phyloP scores from a whole-genome alignment of 768 basidiomycete genomes.

The Boletus rufocinnamomeus region DNA sequence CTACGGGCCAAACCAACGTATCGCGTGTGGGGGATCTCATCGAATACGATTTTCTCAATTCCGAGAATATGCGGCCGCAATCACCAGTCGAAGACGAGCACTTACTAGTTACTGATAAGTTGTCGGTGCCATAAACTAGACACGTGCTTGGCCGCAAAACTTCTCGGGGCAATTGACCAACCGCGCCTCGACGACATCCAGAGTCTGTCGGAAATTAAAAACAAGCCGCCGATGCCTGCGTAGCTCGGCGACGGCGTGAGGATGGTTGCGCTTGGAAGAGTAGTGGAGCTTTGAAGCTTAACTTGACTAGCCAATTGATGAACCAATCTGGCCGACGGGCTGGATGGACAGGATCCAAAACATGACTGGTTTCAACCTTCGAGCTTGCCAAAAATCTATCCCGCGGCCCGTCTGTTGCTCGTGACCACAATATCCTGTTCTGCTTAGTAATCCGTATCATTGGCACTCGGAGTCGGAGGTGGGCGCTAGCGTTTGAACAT shows the following conservation, averaged over 20 bases:
- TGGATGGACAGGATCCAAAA: not conserved
- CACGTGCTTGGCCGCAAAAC: constrained; percentile 11
- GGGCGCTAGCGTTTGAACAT: not conserved
- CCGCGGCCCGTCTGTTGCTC: not conserved
- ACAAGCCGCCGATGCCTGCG: constrained; percentile 14
- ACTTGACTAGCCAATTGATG: not conserved
- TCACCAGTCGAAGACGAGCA: constrained; percentile 1
- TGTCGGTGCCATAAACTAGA: not conserved
- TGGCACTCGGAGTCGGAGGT: not conserved
- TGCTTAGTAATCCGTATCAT: constrained; percentile 21
- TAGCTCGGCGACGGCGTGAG: not conserved
- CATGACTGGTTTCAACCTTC: not conserved
- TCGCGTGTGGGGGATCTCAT: constrained; percentile 12
- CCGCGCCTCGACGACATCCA: constrained; percentile 2
- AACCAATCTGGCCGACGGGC: not conserved
- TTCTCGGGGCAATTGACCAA: constrained; percentile 8
- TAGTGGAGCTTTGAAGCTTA: not conserved
- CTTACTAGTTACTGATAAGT: not conserved
- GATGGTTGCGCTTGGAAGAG: not conserved
- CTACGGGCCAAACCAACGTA: constrained; percentile 1
- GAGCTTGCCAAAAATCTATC: not conserved
- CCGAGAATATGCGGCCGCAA: constrained; percentile 5
- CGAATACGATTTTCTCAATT: constrained; percentile 6
- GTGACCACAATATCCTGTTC: not conserved
- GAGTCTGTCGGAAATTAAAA: constrained; percentile 30